Percentiles rank a stretch among this genome's conserved stretches.
Evolutionary conservation across 148 eudicot genomes (phyloP).

Genomic region (Pouteria glomerata): DNA sequence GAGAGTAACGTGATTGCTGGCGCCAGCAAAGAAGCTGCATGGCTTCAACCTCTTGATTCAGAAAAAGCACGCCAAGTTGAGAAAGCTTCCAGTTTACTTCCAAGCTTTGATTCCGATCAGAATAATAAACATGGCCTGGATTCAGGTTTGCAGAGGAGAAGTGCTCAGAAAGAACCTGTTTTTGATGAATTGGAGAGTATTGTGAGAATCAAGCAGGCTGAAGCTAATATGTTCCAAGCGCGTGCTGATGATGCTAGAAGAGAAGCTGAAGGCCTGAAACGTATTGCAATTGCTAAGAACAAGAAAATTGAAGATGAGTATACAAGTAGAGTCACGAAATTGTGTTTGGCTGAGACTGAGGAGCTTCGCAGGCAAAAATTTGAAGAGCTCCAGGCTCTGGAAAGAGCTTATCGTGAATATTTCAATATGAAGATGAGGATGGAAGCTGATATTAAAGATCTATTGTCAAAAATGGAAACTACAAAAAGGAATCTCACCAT

Average conservation of each 20-base stretch:
- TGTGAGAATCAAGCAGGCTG: conserved; percentile 76
- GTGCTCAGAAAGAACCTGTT: conserved; percentile 29
- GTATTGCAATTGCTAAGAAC: conserved; percentile 51
- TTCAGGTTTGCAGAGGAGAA: conserved; percentile 36
- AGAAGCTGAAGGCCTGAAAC: conserved; percentile 82
- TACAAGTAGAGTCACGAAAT: conserved; percentile 41
- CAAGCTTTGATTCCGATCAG: conserved; percentile 29
- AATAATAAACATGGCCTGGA: conserved; percentile 27
- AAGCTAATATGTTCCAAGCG: conserved; percentile 81
- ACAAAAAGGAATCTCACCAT: conserved; percentile 23
- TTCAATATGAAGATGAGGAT: conserved; percentile 76
- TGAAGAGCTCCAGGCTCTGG: conserved; percentile 60
- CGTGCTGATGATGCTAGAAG: conserved; percentile 89
- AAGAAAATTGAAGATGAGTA: conserved; percentile 80
- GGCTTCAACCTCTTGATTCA: conserved; percentile 40
- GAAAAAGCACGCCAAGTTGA: conserved; percentile 39
- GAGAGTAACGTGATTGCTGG: conserved; percentile 36
- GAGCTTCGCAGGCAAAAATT: conserved; percentile 57
- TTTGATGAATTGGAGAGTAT: conserved; percentile 78
- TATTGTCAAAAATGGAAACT: conserved; percentile 81
- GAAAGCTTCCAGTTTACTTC: conserved; percentile 27
- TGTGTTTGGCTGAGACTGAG: conserved; percentile 62
- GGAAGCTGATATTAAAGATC: conserved; percentile 76
- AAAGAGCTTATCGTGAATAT: conserved; percentile 69
- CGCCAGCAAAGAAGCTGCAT: conserved; percentile 35